Evolutionary conservation across 2,329 filamentous ascomycete species (phyloP).

Genomic region (Trichophyton equinum): DNA sequence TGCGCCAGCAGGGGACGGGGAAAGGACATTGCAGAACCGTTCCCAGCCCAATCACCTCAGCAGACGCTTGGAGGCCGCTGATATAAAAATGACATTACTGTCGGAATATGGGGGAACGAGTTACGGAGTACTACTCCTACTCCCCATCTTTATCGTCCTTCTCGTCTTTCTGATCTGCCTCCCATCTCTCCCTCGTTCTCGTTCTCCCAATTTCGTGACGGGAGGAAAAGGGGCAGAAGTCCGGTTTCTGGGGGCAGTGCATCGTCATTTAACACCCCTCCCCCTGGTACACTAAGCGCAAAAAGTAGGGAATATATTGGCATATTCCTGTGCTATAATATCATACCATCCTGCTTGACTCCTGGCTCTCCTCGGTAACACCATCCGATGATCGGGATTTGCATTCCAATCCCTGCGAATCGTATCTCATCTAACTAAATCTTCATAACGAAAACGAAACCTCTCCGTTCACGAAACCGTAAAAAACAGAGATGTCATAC

Average conservation of each 20-base stretch:
- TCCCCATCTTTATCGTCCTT: background rate
- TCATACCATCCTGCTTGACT: background rate
- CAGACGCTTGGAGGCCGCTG: background rate
- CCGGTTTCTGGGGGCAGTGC: background rate
- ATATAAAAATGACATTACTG: background rate
- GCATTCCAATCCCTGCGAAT: conserved; percentile 1
- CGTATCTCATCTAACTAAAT: conserved; percentile 2
- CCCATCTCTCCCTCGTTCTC: background rate
- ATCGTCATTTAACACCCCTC: background rate
- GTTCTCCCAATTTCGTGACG: background rate
- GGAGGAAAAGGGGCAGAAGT: background rate
- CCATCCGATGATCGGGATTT: conserved; percentile 3
- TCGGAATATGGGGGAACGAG: background rate
- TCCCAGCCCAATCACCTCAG: background rate
- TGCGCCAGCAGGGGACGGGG: conserved; percentile 2
- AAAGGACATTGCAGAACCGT: conserved; percentile 1
- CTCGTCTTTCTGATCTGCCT: background rate
- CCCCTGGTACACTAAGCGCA: background rate
- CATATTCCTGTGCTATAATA: background rate
- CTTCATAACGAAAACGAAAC: conserved; percentile 4
- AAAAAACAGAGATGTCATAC: background rate
- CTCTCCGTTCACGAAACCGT: background rate
- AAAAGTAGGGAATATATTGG: background rate
- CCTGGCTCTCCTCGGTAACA: background rate
- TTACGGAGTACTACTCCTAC: too few relatives aligned